Evolutionary conservation across 73 alveolate genomes (phyloP).

Genomic region (Tetrahymena borealis): DNA sequence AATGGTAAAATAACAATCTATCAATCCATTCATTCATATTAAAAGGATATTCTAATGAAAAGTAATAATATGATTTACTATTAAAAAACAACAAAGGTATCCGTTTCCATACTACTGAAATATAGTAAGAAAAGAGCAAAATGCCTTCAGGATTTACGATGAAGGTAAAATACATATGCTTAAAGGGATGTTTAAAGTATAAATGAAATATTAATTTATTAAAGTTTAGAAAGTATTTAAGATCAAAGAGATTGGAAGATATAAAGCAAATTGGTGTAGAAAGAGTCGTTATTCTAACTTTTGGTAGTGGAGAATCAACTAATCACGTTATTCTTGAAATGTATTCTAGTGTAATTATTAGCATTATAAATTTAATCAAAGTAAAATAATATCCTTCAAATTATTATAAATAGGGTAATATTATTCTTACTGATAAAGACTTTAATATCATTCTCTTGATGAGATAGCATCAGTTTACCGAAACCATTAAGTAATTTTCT

Average conservation of each 20-base stretch:
- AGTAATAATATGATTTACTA: not conserved
- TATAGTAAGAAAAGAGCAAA: constrained; percentile 57
- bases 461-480: constrained; percentile 72
- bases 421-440: constrained; percentile 70
- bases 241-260: constrained; percentile 64
- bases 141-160: constrained; percentile 77
- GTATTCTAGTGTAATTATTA: constrained; percentile 42
- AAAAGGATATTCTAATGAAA: not conserved
- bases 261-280: constrained; percentile 74
- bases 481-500: constrained; percentile 39
- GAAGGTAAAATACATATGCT: constrained; percentile 29
- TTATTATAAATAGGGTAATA: constrained; percentile 48
- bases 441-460: constrained; percentile 58
- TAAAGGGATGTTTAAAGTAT: not conserved
- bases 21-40: too few species aligned
- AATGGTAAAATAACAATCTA: constrained; percentile 47
- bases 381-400: not conserved
- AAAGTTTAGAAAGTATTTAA: constrained; percentile 67
- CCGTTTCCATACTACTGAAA: constrained; percentile 66
- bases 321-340: constrained; percentile 68
- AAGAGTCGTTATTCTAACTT: constrained; percentile 70
- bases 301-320: constrained; percentile 74
- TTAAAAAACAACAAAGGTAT: constrained; percentile 4
- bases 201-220: not conserved
- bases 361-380: not conserved